phyloP scores from a whole-genome alignment of 108 stramenopile species.

The Cyclostephanos tholiformis region DNA sequence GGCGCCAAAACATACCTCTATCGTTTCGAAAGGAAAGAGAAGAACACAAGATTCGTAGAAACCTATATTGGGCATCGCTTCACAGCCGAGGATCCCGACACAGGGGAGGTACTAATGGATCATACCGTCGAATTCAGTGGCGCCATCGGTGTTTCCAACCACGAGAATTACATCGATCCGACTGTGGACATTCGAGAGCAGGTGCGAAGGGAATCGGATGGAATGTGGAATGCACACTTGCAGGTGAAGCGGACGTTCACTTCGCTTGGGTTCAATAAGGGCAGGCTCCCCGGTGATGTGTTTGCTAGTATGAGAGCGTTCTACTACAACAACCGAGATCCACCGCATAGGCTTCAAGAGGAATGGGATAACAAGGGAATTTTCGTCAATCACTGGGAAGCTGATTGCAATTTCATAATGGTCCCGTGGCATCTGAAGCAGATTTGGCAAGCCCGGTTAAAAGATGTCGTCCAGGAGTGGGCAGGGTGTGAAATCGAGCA shows the following conservation, averaged over 20 bases:
- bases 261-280: slow-evolving; percentile 69
- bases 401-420: slow-evolving; percentile 67
- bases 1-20: slow-evolving; percentile 26
- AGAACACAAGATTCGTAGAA: slow-evolving; percentile 56
- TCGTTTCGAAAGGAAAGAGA: slow-evolving; percentile 51
- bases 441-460: slow-evolving; percentile 71
- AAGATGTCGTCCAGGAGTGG: slow-evolving; percentile 78
- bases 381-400: slow-evolving; percentile 92
- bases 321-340: slow-evolving; percentile 80
- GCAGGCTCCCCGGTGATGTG: slow-evolving; percentile 67
- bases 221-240: slow-evolving; percentile 63
- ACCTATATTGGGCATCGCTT: slow-evolving; percentile 67
- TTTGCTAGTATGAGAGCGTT: slow-evolving; percentile 81
- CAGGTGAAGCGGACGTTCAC: slow-evolving; percentile 62
- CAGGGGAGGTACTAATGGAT: slow-evolving; percentile 38
- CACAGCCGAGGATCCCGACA: slow-evolving; percentile 43
- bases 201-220: slow-evolving; percentile 43
- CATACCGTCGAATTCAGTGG: slow-evolving; percentile 56
- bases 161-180: slow-evolving; percentile 35
- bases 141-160: slow-evolving; percentile 54
- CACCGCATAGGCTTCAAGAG: slow-evolving; percentile 59
- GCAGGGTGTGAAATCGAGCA: slow-evolving; percentile 82
- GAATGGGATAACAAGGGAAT: slow-evolving; percentile 81
- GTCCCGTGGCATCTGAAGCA: slow-evolving; percentile 76
- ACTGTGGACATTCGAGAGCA: slow-evolving; percentile 52